Evolutionary conservation across 2,329 filamentous ascomycete genomes (phyloP).

Genomic region (Macroventuria anomochaeta): DNA sequence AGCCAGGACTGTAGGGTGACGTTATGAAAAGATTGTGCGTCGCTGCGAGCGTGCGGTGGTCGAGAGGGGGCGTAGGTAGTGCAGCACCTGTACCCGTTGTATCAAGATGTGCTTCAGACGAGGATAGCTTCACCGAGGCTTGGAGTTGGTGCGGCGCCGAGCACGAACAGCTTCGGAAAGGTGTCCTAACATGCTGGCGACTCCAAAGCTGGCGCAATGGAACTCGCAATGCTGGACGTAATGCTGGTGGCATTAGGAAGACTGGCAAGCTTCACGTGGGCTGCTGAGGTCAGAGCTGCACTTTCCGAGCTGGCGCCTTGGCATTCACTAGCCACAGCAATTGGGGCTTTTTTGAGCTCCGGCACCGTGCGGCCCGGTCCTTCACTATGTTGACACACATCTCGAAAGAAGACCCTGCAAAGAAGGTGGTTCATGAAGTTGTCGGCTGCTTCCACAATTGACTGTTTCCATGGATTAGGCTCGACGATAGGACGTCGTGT

Average conservation of each 20-base stretch:
- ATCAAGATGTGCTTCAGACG: slow-evolving; percentile 36
- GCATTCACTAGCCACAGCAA: slow-evolving; percentile 13
- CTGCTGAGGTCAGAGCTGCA: slow-evolving; percentile 24
- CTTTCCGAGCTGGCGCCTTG: slow-evolving; percentile 37
- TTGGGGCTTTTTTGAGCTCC: slow-evolving; percentile 5
- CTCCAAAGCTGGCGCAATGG: slow-evolving; percentile 15
- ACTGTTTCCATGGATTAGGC: neutral
- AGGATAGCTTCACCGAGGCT: slow-evolving; percentile 29
- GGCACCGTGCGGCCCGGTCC: slow-evolving; percentile 7
- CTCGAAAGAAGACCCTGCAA: neutral
- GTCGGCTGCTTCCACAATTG: neutral
- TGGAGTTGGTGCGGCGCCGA: slow-evolving; percentile 38
- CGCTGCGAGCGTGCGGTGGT: slow-evolving; percentile 59
- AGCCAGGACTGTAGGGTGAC: slow-evolving; percentile 81
- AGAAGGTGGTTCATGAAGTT: neutral
- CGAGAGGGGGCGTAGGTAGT: slow-evolving; percentile 50
- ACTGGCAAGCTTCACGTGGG: slow-evolving; percentile 23
- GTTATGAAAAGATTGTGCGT: slow-evolving; percentile 78
- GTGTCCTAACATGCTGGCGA: slow-evolving; percentile 10
- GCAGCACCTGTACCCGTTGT: slow-evolving; percentile 37
- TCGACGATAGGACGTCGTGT: neutral
- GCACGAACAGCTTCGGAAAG: slow-evolving; percentile 42
- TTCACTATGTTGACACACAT: neutral
- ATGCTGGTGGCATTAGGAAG: slow-evolving; percentile 39
- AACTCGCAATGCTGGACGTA: slow-evolving; percentile 28